Evolutionary conservation across 2,329 filamentous ascomycete genomes (phyloP).

Genomic region (Aspergillus ochraceoroseus): DNA sequence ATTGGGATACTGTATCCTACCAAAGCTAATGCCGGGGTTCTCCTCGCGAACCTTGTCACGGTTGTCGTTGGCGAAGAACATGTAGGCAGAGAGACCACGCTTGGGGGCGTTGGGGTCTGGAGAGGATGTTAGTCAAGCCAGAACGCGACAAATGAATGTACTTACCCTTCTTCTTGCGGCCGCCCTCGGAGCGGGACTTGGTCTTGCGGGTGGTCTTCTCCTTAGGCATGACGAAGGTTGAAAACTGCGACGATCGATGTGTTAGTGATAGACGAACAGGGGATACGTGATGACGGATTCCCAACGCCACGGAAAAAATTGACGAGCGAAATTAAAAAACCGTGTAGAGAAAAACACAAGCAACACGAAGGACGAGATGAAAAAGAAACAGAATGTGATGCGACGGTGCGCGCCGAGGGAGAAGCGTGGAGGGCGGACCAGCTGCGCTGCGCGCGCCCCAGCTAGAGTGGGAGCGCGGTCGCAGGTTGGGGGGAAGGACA

Average conservation of each 20-base stretch:
- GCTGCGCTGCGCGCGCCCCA: constrained; percentile 20
- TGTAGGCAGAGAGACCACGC: constrained; percentile 98
- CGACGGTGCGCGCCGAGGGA: constrained; percentile 12
- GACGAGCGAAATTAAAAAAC: constrained; percentile 3
- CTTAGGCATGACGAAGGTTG: constrained; percentile 59
- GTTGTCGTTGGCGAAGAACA: constrained; percentile 99
- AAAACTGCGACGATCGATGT: constrained; percentile 15
- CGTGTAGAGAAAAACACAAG: constrained; percentile 8
- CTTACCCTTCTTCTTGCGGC: constrained; percentile 68
- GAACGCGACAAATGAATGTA: constrained; percentile 11
- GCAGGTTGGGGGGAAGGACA: constrained; percentile 21
- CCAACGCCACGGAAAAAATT: not conserved
- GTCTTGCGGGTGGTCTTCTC: constrained; percentile 60
- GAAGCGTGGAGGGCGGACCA: constrained; percentile 11
- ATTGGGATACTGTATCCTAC: constrained; percentile 48
- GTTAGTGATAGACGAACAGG: constrained; percentile 11
- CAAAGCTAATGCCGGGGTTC: constrained; percentile 96
- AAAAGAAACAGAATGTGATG: constrained; percentile 7
- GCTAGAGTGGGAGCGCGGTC: constrained; percentile 22
- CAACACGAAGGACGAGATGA: constrained; percentile 16
- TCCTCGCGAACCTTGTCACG: constrained; percentile 97
- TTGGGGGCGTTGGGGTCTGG: constrained; percentile 95
- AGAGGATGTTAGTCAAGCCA: constrained; percentile 14
- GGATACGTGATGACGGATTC: not conserved
- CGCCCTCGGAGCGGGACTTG: constrained; percentile 50